These are phyloP conservation scores for Effrenium voratum DNA, from an alignment of 73 alveolate species.

Conservation along the genomic window DNA sequence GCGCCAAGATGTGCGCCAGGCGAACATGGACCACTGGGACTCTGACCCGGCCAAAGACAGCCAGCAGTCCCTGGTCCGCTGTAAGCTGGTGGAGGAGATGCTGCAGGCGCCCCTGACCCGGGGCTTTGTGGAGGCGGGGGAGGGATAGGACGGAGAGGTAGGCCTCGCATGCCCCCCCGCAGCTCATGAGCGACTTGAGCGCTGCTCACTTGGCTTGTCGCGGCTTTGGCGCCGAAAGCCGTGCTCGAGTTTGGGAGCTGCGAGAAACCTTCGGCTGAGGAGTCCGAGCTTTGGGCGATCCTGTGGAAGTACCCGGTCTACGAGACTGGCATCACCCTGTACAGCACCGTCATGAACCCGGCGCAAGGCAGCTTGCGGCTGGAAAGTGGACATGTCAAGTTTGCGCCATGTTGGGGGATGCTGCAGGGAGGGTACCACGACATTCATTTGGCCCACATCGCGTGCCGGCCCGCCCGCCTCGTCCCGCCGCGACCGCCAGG, in stretches of 20 bases:
- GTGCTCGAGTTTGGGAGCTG: neutral
- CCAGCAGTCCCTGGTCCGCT: slow-evolving; percentile 80
- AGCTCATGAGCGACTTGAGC: no score
- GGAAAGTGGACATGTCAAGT: neutral
- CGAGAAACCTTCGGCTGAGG: neutral
- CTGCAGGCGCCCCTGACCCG: neutral
- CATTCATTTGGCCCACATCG: no score
- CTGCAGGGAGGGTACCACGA: no score
- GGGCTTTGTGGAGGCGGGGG: neutral
- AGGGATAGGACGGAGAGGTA: no score
- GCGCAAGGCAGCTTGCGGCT: slow-evolving; percentile 7
- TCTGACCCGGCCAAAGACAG: slow-evolving; percentile 64
- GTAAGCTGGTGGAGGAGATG: slow-evolving; percentile 29
- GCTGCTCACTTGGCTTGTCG: no score
- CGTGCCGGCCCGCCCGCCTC: no score
- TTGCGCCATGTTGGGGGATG: no score
- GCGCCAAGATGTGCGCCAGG: neutral
- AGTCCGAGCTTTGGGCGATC: slow-evolving; percentile 47
- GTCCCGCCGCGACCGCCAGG: no score
- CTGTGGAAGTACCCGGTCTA: slow-evolving; percentile 75
- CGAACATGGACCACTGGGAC: slow-evolving; percentile 89
- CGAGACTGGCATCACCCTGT: slow-evolving; percentile 70
- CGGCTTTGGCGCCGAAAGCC: no score
- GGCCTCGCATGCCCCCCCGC: no score
- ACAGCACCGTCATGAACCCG: slow-evolving; percentile 85